Conservation (phyloP, 257 asterid genomes). For the Orobanche coerulescens region DNA sequence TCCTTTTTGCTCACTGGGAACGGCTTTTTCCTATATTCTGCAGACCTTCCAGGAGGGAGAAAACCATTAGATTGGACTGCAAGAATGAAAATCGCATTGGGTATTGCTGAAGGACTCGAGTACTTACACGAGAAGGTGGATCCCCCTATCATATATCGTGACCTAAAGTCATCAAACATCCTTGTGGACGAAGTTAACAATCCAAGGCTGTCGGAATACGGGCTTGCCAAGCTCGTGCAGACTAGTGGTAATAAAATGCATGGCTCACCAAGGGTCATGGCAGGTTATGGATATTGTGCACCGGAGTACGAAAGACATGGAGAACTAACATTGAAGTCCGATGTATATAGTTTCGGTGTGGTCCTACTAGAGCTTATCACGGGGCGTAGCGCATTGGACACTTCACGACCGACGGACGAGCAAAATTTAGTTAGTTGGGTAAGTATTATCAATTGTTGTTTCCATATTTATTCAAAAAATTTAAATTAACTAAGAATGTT, state of each 20-base stretch:
- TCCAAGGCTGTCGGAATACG: slow-evolving; percentile 50
- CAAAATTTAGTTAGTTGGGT: slow-evolving; percentile 65
- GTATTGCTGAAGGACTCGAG: slow-evolving; percentile 61
- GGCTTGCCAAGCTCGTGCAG: slow-evolving; percentile 49
- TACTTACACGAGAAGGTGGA: slow-evolving; percentile 54
- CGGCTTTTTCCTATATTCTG: not conserved
- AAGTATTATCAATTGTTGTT: slow-evolving; percentile 10
- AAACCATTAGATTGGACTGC: slow-evolving; percentile 45
- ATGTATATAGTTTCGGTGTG: slow-evolving; percentile 63
- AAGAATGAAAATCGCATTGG: slow-evolving; percentile 63
- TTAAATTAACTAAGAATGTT: too few relatives aligned
- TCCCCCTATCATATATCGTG: slow-evolving; percentile 53
- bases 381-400: slow-evolving; percentile 57
- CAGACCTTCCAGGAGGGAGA: slow-evolving; percentile 38
- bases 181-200: slow-evolving; percentile 37
- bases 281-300: slow-evolving; percentile 48
- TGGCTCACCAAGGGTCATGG: slow-evolving; percentile 34
- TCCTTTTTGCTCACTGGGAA: not conserved
- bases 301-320: slow-evolving; percentile 59
- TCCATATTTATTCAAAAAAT: not conserved
- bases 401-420: slow-evolving; percentile 39
- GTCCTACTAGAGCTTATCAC: slow-evolving; percentile 61
- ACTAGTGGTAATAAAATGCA: slow-evolving; percentile 36
- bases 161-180: slow-evolving; percentile 45
- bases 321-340: slow-evolving; percentile 51